Conservation (phyloP, 2,329 filamentous ascomycete genomes). For the Drechslera avenae region DNA sequence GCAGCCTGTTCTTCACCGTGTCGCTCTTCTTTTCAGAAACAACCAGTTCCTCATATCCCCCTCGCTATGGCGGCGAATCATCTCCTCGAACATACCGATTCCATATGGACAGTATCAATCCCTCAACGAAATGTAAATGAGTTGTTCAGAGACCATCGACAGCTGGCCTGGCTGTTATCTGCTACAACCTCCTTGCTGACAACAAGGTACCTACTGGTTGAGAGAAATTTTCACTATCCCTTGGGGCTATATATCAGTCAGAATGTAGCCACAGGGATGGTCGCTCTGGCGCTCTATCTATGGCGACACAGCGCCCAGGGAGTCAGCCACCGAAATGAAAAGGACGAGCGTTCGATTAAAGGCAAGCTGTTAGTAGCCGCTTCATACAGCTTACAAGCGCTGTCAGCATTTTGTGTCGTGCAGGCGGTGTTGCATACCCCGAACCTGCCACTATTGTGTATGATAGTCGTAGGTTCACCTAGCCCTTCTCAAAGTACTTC, state of each 20-base stretch:
- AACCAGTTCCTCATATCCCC: background rate
- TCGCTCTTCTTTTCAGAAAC: conserved; percentile 3
- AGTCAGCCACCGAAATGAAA: background rate
- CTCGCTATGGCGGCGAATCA: conserved; percentile 5
- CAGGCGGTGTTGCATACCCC: conserved; percentile 41
- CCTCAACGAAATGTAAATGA: conserved; percentile 2
- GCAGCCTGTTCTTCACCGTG: background rate
- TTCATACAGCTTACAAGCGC: conserved; percentile 18
- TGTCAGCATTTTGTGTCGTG: conserved; percentile 30
- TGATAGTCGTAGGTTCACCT: conserved; percentile 36
- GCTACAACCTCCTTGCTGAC: conserved; percentile 26
- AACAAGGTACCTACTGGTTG: conserved; percentile 29
- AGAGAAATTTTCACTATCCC: conserved; percentile 33
- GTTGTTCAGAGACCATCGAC: conserved; percentile 8
- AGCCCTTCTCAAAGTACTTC: background rate
- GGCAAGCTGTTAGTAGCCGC: conserved; percentile 5
- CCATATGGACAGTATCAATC: background rate
- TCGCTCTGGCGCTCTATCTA: conserved; percentile 4
- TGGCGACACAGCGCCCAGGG: conserved; percentile 1
- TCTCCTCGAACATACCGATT: background rate
- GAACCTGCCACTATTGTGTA: conserved; percentile 37
- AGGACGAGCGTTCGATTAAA: background rate
- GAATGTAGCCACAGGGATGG: conserved; percentile 12
- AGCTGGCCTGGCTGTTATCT: conserved; percentile 22
- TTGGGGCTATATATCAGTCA: conserved; percentile 22